A percentile compares a stretch with the other conserved stretches of the same genome.
Conservation (phyloP, 1,284 basidiomycete genomes). For the Anthracocystis walkeri region DNA sequence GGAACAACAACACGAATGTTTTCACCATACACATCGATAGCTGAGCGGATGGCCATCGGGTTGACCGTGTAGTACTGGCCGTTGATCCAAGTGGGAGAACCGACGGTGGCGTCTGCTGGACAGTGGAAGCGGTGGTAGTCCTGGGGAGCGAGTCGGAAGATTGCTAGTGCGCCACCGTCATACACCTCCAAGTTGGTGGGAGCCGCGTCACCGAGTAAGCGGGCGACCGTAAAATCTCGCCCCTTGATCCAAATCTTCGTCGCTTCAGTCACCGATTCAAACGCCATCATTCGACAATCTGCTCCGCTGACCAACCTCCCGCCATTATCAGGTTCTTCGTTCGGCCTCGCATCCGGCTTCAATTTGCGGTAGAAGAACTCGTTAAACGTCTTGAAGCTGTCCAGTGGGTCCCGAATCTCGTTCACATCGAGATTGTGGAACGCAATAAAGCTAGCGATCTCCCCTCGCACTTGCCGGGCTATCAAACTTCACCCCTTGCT, state of each 20-base stretch:
- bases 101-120: constrained; percentile 81
- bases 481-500: constrained; percentile 95
- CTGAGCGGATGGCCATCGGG: constrained; percentile 81
- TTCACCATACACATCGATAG: constrained; percentile 93
- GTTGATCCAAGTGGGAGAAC: constrained; percentile 72
- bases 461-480: constrained; percentile 82
- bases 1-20: constrained; percentile 75
- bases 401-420: constrained; percentile 84
- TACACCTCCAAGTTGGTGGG: constrained; percentile 75
- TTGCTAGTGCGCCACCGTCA: constrained; percentile 79
- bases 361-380: constrained; percentile 93
- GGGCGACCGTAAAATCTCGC: constrained; percentile 84
- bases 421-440: constrained; percentile 87
- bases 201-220: constrained; percentile 77
- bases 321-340: constrained; percentile 80
- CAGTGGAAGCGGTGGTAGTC: constrained; percentile 97
- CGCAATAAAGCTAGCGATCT: constrained; percentile 87
- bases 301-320: constrained; percentile 85
- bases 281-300: constrained; percentile 94
- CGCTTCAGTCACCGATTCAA: constrained; percentile 84
- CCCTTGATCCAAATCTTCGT: constrained; percentile 97
- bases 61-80: constrained; percentile 72
- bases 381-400: constrained; percentile 88
- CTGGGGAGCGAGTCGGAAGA: constrained; percentile 81
- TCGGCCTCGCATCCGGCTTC: constrained; percentile 82